These are phyloP conservation scores for Karstenula rhodostoma DNA, from an alignment of 2,329 filamentous ascomycete genomes.

Conservation along the genomic window DNA sequence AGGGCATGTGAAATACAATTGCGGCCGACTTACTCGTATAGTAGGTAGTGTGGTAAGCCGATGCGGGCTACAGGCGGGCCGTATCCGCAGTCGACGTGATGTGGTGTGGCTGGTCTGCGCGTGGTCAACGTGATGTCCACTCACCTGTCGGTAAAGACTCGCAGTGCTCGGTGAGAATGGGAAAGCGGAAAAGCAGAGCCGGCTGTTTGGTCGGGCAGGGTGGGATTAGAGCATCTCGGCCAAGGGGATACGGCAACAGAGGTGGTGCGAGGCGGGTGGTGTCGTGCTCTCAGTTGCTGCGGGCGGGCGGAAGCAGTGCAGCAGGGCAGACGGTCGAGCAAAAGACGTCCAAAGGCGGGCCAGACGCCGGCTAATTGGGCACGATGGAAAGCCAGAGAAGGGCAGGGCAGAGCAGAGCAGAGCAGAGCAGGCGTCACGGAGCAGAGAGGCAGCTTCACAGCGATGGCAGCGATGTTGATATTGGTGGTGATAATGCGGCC, in stretches of 20 bases:
- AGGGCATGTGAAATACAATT: slow-evolving; percentile 45
- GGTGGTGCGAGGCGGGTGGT: slow-evolving; percentile 39
- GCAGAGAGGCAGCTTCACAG: not conserved
- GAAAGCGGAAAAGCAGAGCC: slow-evolving; percentile 40
- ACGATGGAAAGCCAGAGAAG: slow-evolving; percentile 20
- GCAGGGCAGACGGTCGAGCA: slow-evolving; percentile 36
- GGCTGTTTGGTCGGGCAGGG: slow-evolving; percentile 22
- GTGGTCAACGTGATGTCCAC: slow-evolving; percentile 37
- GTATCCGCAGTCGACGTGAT: slow-evolving; percentile 16
- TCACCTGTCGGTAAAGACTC: slow-evolving; percentile 32
- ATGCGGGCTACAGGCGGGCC: slow-evolving; percentile 25
- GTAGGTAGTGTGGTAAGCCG: slow-evolving; percentile 30
- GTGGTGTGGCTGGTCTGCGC: slow-evolving; percentile 33
- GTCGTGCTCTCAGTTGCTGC: slow-evolving; percentile 40
- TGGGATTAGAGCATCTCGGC: slow-evolving; percentile 41
- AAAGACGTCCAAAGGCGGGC: slow-evolving; percentile 28
- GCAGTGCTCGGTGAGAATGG: slow-evolving; percentile 26
- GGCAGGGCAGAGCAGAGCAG: not conserved
- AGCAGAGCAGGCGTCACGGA: not conserved
- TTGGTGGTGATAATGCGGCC: slow-evolving; percentile 23
- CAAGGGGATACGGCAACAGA: slow-evolving; percentile 45
- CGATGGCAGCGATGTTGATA: not conserved
- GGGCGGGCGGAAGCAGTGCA: slow-evolving; percentile 49
- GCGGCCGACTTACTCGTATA: slow-evolving; percentile 37
- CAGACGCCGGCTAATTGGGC: slow-evolving; percentile 42